phyloP scores from a whole-genome alignment of 1,284 basidiomycete genomes.

The Somion occarium region DNA sequence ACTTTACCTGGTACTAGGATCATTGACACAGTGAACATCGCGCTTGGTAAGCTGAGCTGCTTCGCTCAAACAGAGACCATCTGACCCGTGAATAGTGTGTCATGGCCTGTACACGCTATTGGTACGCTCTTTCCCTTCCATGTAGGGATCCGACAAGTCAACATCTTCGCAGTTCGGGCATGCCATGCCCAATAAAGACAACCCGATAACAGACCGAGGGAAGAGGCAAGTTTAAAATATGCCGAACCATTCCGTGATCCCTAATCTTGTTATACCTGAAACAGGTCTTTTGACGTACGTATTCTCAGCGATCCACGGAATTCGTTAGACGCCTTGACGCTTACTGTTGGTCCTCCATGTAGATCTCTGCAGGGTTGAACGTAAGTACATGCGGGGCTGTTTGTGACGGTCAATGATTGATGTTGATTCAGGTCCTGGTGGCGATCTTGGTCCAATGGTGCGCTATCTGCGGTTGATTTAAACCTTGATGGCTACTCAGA shows the following conservation, averaged over 20 bases:
- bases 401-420: not conserved
- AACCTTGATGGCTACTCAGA: not conserved
- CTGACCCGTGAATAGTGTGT: too few relatives aligned
- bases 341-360: too few relatives aligned
- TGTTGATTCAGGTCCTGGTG: not conserved
- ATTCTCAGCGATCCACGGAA: not conserved
- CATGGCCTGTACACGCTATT: constrained; percentile 2
- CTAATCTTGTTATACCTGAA: not conserved
- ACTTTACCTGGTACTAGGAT: constrained; percentile 1
- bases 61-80: too few relatives aligned
- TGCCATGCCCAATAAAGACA: not conserved
- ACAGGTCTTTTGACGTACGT: not conserved
- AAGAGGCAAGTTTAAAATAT: not conserved
- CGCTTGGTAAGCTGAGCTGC: constrained; percentile 1
- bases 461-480: not conserved
- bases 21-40: constrained; percentile 4
- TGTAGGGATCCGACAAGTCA: too few relatives aligned
- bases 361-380: constrained; percentile 8
- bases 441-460: constrained; percentile 8
- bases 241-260: too few relatives aligned
- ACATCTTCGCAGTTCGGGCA: too few relatives aligned
- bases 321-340: too few relatives aligned
- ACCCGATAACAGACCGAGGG: not conserved
- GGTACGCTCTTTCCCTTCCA: too few relatives aligned
- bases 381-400: not conserved